phyloP scores from a whole-genome alignment of 2,329 filamentous ascomycete genomes.

The Colletotrichum paranaense region DNA sequence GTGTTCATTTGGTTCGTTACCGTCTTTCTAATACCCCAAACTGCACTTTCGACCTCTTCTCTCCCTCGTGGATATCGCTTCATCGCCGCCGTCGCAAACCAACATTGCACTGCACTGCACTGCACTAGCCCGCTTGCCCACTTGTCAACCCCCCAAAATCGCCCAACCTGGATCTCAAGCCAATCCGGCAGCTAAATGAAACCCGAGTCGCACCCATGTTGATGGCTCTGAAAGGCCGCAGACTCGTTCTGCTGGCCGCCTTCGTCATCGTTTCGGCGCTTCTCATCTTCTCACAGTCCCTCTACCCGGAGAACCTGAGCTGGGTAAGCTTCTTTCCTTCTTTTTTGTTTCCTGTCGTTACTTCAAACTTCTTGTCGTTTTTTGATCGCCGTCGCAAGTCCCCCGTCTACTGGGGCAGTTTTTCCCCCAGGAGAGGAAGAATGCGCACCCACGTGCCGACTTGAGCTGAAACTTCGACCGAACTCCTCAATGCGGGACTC shows the following conservation, averaged over 20 bases:
- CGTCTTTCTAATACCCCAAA: conserved; percentile 23
- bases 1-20: conserved; percentile 18
- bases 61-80: neutral
- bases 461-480: conserved; percentile 27
- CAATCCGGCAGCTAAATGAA: conserved; percentile 31
- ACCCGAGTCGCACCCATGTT: conserved; percentile 30
- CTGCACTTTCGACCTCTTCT: neutral
- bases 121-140: neutral
- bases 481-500: conserved; percentile 16
- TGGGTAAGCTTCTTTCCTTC: conserved; percentile 29
- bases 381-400: conserved; percentile 16
- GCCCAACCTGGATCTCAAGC: conserved; percentile 29
- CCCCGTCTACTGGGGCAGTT: neutral
- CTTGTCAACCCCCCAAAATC: conserved; percentile 1
- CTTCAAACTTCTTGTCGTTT: neutral
- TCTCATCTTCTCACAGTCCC: conserved; percentile 33
- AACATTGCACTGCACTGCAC: neutral
- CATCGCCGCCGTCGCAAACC: neutral
- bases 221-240: conserved; percentile 34
- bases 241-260: conserved; percentile 27
- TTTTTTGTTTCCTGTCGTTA: conserved; percentile 5
- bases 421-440: neutral
- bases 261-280: conserved; percentile 21
- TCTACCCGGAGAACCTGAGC: conserved; percentile 27
- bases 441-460: conserved; percentile 20